These are phyloP conservation scores for Hyphopichia pseudoburtonii DNA, from an alignment of 1,139 yeast species.

Conservation along the genomic window DNA sequence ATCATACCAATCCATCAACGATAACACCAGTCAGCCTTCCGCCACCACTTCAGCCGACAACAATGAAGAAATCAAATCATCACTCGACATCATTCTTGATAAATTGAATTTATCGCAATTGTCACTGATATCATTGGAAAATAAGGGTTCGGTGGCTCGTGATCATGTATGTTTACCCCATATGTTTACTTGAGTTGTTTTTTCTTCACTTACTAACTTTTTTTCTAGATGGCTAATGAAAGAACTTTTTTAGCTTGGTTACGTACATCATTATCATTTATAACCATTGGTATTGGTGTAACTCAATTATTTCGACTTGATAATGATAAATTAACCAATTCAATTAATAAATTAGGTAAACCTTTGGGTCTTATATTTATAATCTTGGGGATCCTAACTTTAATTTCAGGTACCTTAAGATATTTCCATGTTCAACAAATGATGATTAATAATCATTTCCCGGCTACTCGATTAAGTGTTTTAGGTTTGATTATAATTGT, in stretches of 20 bases:
- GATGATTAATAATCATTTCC: slow-evolving; percentile 26
- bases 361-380: slow-evolving; percentile 39
- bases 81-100: not conserved
- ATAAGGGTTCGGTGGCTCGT: slow-evolving; percentile 49
- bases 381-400: slow-evolving; percentile 33
- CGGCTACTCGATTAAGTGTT: slow-evolving; percentile 30
- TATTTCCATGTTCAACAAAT: slow-evolving; percentile 36
- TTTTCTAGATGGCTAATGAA: slow-evolving; percentile 63
- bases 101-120: not conserved
- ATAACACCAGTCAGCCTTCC: no score
- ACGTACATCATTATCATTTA: slow-evolving; percentile 52
- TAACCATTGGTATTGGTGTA: slow-evolving; percentile 43
- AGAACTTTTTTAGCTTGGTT: slow-evolving; percentile 78
- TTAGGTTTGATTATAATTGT: slow-evolving; percentile 16
- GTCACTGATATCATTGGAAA: slow-evolving; percentile 26
- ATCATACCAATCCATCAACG: no score
- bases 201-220: no score
- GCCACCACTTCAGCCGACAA: no score
- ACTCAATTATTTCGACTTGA: slow-evolving; percentile 42
- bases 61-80: no score
- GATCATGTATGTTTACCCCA: slow-evolving; percentile 31
- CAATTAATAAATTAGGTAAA: slow-evolving; percentile 28
- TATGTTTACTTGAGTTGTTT: no score
- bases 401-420: slow-evolving; percentile 32
- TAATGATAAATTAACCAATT: slow-evolving; percentile 11